These are phyloP conservation scores for Blastobotrys proliferans DNA, from an alignment of 1,139 yeast species.

Conservation along the genomic window DNA sequence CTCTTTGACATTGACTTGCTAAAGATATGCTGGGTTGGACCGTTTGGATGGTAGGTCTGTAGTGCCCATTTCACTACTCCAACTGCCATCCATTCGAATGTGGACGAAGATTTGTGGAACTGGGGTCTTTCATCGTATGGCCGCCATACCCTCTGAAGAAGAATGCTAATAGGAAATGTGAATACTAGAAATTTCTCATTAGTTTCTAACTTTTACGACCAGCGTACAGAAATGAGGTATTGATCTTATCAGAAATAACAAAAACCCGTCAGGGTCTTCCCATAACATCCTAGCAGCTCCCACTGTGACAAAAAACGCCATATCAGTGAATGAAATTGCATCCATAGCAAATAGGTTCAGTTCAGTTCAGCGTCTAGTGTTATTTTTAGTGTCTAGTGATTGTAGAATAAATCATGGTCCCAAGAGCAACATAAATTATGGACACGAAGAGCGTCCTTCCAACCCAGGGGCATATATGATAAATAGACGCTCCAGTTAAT, in stretches of 20 bases:
- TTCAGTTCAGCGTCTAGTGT: neutral
- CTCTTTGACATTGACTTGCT: conserved; percentile 20
- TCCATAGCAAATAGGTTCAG: conserved; percentile 16
- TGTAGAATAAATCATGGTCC: neutral
- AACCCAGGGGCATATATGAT: conserved; percentile 9
- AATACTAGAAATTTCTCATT: conserved; percentile 11
- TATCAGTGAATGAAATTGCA: conserved; percentile 20
- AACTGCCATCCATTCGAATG: conserved; percentile 27
- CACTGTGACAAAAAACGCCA: conserved; percentile 16
- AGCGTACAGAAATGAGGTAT: conserved; percentile 12
- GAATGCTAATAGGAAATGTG: conserved; percentile 22
- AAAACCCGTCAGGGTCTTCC: conserved; percentile 8
- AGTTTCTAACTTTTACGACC: neutral
- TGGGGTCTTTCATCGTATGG: conserved; percentile 26
- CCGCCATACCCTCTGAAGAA: conserved; percentile 22
- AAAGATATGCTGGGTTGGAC: conserved; percentile 24
- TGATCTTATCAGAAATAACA: conserved; percentile 7
- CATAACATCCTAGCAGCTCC: conserved; percentile 6
- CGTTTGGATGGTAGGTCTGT: conserved; percentile 20
- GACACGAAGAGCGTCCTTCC: conserved; percentile 6
- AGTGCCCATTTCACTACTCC: conserved; percentile 24
- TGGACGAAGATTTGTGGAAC: conserved; percentile 26
- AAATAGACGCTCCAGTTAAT: neutral
- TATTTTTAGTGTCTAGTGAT: neutral
- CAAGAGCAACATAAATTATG: neutral